Percentiles rank a stretch among this genome's conserved stretches.
These are phyloP conservation scores for Marchantia paleacea DNA, from an alignment of 225 moss, liverwort and hornwort species.

Conservation along the genomic window DNA sequence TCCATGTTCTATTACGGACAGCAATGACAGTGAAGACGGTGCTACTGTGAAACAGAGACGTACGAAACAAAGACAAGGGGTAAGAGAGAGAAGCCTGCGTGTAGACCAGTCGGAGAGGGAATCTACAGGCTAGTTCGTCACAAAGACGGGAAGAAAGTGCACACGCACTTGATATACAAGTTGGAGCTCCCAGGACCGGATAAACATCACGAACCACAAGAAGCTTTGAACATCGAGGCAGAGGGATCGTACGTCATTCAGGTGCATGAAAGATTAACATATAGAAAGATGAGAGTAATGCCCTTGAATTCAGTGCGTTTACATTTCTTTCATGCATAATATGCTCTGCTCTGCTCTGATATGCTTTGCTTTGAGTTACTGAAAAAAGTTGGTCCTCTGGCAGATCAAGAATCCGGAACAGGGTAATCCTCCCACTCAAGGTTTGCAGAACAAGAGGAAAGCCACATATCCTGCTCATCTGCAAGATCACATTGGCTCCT, in stretches of 20 bases:
- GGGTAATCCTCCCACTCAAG: slow-evolving; percentile 36
- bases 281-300: too few relatives aligned
- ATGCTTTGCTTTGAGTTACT: too few relatives aligned
- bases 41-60: slow-evolving; percentile 34
- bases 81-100: slow-evolving; percentile 56
- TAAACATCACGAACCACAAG: slow-evolving; percentile 51
- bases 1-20: not conserved
- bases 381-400: slow-evolving; percentile 6
- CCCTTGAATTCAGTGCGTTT: too few relatives aligned
- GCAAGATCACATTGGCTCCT: slow-evolving; percentile 50
- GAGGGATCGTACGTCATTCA: slow-evolving; percentile 66
- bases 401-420: slow-evolving; percentile 73
- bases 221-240: slow-evolving; percentile 62
- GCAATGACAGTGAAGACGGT: not conserved
- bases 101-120: slow-evolving; percentile 67
- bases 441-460: slow-evolving; percentile 47
- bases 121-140: slow-evolving; percentile 62
- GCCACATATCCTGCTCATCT: slow-evolving; percentile 55
- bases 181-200: slow-evolving; percentile 66
- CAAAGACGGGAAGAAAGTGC: slow-evolving; percentile 31
- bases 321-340: not conserved
- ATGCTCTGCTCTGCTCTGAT: not conserved
- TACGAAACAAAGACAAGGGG: slow-evolving; percentile 67
- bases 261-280: slow-evolving; percentile 15
- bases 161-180: slow-evolving; percentile 64